Conservation (phyloP, 2,329 filamentous ascomycete species). For the Venturia carpophila region DNA sequence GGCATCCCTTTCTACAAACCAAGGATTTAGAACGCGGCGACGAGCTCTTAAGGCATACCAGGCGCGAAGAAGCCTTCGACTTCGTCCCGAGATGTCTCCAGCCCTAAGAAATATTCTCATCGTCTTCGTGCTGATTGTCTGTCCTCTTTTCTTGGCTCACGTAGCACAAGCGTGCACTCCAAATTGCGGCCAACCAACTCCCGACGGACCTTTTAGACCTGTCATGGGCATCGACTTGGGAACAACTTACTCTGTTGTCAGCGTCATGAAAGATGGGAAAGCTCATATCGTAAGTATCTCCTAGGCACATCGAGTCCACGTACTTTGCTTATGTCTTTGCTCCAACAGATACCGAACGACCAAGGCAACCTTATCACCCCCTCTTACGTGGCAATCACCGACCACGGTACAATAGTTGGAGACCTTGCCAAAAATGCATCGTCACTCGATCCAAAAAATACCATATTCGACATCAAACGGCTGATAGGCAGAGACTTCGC, state of each 20-base stretch:
- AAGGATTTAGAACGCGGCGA: background rate
- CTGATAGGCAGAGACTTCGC: slow-evolving; percentile 76
- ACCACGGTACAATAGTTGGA: background rate
- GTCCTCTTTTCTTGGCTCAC: slow-evolving; percentile 4
- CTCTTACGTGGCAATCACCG: slow-evolving; percentile 32
- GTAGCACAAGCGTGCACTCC: background rate
- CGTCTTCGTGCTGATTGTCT: background rate
- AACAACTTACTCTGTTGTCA: slow-evolving; percentile 80
- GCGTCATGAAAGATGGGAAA: slow-evolving; percentile 93
- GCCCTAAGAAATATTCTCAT: background rate
- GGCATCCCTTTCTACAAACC: background rate
- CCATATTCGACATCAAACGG: slow-evolving; percentile 77
- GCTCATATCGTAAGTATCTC: slow-evolving; percentile 96
- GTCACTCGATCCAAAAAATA: slow-evolving; percentile 66
- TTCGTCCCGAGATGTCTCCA: background rate
- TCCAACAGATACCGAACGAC: background rate
- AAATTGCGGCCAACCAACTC: background rate
- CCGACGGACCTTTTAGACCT: slow-evolving; percentile 21
- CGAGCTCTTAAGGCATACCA: background rate
- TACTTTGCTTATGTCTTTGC: background rate
- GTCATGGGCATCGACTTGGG: slow-evolving; percentile 95
- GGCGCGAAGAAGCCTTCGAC: background rate
- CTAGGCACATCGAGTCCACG: slow-evolving; percentile 31
- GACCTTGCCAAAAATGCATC: slow-evolving; percentile 81
- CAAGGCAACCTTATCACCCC: slow-evolving; percentile 84